These are phyloP conservation scores for Penicillium goetzii DNA, from an alignment of 495 filamentous ascomycete species.

Conservation along the genomic window DNA sequence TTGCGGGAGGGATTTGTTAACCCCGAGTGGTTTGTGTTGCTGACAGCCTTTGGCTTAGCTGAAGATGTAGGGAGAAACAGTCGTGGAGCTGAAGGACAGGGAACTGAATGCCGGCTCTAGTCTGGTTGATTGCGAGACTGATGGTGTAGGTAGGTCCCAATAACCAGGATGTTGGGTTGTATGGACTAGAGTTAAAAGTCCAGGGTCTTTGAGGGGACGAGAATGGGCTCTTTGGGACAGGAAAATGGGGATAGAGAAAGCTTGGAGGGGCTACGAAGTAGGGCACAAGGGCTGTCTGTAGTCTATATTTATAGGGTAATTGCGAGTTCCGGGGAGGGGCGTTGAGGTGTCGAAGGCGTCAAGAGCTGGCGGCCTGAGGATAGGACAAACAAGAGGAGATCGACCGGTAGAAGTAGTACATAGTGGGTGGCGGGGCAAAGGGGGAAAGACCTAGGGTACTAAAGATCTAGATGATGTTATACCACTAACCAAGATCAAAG, in stretches of 20 bases:
- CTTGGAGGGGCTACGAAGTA: not conserved
- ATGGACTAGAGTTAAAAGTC: not conserved
- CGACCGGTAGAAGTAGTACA: not conserved
- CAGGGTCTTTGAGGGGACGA: not conserved
- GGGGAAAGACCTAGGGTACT: not conserved
- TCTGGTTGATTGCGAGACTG: not conserved
- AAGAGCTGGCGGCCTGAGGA: constrained; percentile 13
- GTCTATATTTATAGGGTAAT: constrained; percentile 4
- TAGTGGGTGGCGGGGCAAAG: constrained; percentile 1
- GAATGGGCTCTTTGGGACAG: not conserved
- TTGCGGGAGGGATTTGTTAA: not conserved
- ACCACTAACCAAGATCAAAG: not conserved
- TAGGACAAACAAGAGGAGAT: constrained; percentile 7
- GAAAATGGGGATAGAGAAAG: not conserved
- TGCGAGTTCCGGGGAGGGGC: not conserved
- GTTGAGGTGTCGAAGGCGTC: constrained; percentile 4
- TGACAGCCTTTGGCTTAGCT: not conserved
- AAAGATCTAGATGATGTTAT: not conserved
- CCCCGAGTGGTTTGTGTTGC: not conserved
- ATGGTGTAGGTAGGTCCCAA: not conserved
- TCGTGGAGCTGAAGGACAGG: not conserved
- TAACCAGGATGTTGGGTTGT: not conserved
- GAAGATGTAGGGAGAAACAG: not conserved
- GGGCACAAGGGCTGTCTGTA: not conserved
- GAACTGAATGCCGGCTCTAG: not conserved